Evolutionary conservation across 2,329 filamentous ascomycete species (phyloP).

Genomic region (Chlorencoelia australis): DNA sequence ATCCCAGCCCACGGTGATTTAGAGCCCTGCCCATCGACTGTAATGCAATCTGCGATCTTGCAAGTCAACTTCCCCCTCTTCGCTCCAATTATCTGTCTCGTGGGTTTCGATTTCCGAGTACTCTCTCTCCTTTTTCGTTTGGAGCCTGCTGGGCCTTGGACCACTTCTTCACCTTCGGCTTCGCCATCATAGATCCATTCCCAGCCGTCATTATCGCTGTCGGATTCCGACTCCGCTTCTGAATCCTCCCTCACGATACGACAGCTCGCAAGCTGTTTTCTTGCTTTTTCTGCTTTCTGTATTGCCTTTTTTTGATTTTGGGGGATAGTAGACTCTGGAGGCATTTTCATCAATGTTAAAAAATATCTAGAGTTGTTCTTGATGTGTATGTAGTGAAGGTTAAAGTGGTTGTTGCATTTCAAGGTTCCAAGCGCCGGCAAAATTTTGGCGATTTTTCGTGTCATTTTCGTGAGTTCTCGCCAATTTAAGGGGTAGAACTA

Average conservation of each 20-base stretch:
- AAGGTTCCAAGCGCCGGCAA: too few species aligned
- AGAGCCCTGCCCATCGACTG: slow-evolving; percentile 78
- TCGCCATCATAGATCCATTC: slow-evolving; percentile 56
- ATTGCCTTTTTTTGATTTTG: slow-evolving; percentile 10
- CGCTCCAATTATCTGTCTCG: slow-evolving; percentile 61
- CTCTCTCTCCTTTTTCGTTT: slow-evolving; percentile 15
- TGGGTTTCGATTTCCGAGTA: slow-evolving; percentile 14
- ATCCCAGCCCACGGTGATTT: slow-evolving; percentile 91
- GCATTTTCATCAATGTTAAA: too few species aligned
- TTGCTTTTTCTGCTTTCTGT: slow-evolving; percentile 29
- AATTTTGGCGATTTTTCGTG: too few species aligned
- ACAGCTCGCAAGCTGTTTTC: slow-evolving; percentile 28
- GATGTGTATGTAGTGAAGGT: too few species aligned
- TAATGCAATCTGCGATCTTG: slow-evolving; percentile 68
- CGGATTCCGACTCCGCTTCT: slow-evolving; percentile 68
- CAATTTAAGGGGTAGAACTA: too few species aligned
- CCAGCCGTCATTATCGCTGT: slow-evolving; percentile 65
- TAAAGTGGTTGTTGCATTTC: too few species aligned
- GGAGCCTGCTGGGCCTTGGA: slow-evolving; percentile 11
- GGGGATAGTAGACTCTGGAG: slow-evolving; percentile 10
- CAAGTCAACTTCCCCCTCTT: slow-evolving; percentile 71
- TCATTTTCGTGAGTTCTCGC: too few species aligned
- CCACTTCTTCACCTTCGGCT: slow-evolving; percentile 3
- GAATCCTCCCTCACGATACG: slow-evolving; percentile 55
- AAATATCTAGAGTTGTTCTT: too few species aligned